Evolutionary conservation across 2,329 filamentous ascomycete genomes (phyloP).

Genomic region (Byssochlamys sp.): DNA sequence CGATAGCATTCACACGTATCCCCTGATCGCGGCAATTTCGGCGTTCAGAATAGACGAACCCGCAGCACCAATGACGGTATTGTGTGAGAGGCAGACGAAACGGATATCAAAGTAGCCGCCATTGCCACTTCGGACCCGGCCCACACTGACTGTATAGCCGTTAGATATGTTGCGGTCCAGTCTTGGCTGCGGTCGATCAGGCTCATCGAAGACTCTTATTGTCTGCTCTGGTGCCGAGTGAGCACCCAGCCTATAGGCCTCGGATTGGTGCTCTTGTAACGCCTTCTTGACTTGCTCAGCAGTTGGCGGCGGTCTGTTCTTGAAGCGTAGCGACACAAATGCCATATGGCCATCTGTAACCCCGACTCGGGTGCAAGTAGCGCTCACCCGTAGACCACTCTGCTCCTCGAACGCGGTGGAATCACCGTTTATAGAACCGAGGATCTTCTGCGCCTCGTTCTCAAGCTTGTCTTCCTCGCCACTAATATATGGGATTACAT

Average conservation of each 20-base stretch:
- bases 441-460: constrained; percentile 88
- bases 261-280: constrained; percentile 68
- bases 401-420: constrained; percentile 70
- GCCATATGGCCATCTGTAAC: constrained; percentile 91
- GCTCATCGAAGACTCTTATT: constrained; percentile 81
- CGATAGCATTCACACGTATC: constrained; percentile 51
- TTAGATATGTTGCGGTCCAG: constrained; percentile 75
- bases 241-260: constrained; percentile 74
- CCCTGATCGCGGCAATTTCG: constrained; percentile 83
- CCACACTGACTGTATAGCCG: constrained; percentile 86
- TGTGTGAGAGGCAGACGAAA: constrained; percentile 87
- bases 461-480: constrained; percentile 96
- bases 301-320: constrained; percentile 61
- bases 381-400: constrained; percentile 63
- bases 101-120: constrained; percentile 87
- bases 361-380: constrained; percentile 86
- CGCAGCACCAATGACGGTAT: constrained; percentile 85
- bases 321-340: constrained; percentile 81
- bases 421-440: constrained; percentile 63
- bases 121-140: constrained; percentile 72
- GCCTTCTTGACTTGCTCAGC: constrained; percentile 69
- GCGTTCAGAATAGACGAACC: constrained; percentile 91
- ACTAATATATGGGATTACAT: constrained; percentile 84
- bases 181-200: constrained; percentile 81
- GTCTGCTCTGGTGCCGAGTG: constrained; percentile 72